Percentiles rank a stretch among this genome's conserved stretches.
phyloP scores from a whole-genome alignment of 495 filamentous ascomycete genomes.

The Neurospora tetraspora region DNA sequence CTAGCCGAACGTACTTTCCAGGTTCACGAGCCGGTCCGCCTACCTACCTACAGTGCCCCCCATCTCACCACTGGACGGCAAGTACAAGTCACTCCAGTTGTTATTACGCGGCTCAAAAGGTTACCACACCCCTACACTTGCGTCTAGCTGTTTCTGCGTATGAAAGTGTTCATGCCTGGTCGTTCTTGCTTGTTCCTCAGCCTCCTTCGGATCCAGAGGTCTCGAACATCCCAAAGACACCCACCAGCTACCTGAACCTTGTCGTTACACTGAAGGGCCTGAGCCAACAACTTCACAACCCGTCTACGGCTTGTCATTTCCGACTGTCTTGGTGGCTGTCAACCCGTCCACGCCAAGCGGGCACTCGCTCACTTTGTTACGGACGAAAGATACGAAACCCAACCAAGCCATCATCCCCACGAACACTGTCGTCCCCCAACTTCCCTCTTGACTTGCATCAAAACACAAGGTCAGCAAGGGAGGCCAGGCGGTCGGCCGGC shows the following conservation, averaged over 20 bases:
- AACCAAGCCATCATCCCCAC: neutral
- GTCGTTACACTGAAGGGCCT: neutral
- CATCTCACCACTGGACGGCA: neutral
- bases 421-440: too few relatives aligned
- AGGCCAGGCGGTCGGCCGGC: neutral
- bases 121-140: neutral
- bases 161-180: neutral
- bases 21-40: neutral
- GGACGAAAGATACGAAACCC: neutral
- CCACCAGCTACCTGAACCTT: neutral
- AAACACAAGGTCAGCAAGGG: neutral
- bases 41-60: neutral
- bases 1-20: neutral
- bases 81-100: neutral
- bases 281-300: neutral
- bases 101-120: neutral
- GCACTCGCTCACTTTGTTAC: neutral
- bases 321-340: neutral
- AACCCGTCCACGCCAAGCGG: neutral
- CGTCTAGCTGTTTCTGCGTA: neutral
- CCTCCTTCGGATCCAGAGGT: neutral
- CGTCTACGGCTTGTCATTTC: neutral
- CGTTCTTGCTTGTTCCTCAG: neutral
- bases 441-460: neutral
- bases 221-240: neutral